Percentiles rank a stretch among this genome's conserved stretches.
Conservation (phyloP, 306 rosid genomes). For the Alnus rubra region DNA sequence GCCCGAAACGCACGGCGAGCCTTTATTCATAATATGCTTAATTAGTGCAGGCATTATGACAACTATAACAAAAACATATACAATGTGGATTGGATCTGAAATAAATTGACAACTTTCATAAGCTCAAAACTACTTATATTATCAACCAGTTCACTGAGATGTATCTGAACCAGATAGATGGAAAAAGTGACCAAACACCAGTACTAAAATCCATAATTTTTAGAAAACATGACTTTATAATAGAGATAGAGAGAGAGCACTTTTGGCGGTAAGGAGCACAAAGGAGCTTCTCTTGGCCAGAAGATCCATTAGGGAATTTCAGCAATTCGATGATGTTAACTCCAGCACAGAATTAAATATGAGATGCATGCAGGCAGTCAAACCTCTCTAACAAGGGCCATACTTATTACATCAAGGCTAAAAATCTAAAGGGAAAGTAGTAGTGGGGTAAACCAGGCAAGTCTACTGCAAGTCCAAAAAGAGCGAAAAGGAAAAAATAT, state of each 20-base stretch:
- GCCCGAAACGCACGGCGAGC: conserved; percentile 98
- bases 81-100: not conserved
- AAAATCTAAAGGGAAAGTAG: not conserved
- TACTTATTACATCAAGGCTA: not conserved
- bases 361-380: not conserved
- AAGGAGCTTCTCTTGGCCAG: not conserved
- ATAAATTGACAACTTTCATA: conserved; percentile 12
- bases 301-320: not conserved
- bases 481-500: not conserved
- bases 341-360: not conserved
- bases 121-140: conserved; percentile 19
- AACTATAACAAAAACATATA: conserved; percentile 24
- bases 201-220: not conserved
- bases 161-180: conserved; percentile 1
- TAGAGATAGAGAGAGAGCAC: not conserved
- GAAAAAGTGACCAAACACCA: not conserved
- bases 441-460: not conserved
- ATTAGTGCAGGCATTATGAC: conserved; percentile 21
- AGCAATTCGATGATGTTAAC: not conserved
- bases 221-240: not conserved
- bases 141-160: conserved; percentile 11
- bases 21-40: conserved; percentile 54
- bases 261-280: not conserved
- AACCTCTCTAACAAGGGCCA: not conserved
- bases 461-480: not conserved